These are phyloP conservation scores for Uronychia binucleata DNA, from an alignment of 73 alveolate species.

Conservation along the genomic window DNA sequence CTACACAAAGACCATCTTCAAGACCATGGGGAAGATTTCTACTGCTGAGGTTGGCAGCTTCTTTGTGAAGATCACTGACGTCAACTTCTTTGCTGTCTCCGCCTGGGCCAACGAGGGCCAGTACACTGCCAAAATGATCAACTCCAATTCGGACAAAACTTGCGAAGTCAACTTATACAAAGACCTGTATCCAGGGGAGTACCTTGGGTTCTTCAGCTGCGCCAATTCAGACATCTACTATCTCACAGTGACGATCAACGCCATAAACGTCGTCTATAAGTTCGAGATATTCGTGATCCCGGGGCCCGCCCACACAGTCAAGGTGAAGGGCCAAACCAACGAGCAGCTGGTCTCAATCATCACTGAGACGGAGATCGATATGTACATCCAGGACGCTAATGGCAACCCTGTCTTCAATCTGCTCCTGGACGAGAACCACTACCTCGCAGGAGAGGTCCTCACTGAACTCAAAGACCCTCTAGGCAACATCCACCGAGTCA, in stretches of 20 bases:
- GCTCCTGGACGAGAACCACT: background rate
- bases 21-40: background rate
- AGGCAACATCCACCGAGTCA: background rate
- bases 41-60: background rate
- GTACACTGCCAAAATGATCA: background rate
- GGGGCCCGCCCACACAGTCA: background rate
- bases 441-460: background rate
- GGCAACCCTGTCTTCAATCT: background rate
- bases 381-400: background rate
- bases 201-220: background rate
- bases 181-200: background rate
- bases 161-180: background rate
- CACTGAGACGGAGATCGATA: background rate
- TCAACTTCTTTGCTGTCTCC: background rate
- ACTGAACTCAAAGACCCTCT: background rate
- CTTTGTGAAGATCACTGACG: background rate
- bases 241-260: background rate
- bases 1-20: background rate
- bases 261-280: background rate
- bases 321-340: background rate
- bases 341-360: background rate
- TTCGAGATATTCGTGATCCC: background rate
- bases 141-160: background rate
- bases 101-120: background rate
- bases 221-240: background rate